phyloP scores from a whole-genome alignment of 331 rosid species.

The Quercus lobata region DNA sequence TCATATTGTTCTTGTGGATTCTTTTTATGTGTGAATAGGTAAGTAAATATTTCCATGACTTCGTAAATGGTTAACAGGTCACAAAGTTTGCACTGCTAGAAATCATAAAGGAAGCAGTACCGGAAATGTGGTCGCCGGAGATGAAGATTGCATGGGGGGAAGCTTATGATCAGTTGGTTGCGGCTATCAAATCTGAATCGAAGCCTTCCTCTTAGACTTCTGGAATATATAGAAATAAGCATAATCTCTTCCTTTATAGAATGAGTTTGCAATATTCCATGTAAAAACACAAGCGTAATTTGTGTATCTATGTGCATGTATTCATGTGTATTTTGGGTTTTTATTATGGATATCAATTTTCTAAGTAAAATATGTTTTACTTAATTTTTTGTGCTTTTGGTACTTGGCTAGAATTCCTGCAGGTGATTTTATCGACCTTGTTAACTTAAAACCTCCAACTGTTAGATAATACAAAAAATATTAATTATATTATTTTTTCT shows the following conservation, averaged over 20 bases:
- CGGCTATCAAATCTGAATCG: slow-evolving; percentile 78
- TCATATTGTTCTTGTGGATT: too few relatives aligned
- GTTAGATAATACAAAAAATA: too few relatives aligned
- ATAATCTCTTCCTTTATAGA: background rate
- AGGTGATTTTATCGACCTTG: too few relatives aligned
- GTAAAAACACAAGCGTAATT: background rate
- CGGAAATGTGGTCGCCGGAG: slow-evolving; percentile 79
- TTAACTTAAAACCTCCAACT: too few relatives aligned
- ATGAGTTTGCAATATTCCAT: background rate
- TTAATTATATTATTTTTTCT: too few relatives aligned
- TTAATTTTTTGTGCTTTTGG: too few relatives aligned
- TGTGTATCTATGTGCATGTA: too few relatives aligned
- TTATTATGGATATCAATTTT: too few relatives aligned
- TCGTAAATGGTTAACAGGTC: slow-evolving; percentile 33
- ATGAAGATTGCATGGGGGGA: slow-evolving; percentile 79
- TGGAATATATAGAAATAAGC: background rate
- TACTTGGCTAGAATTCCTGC: too few relatives aligned
- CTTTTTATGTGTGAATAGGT: background rate
- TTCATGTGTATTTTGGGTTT: too few relatives aligned
- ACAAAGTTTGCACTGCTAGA: slow-evolving; percentile 65
- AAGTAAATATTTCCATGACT: too few relatives aligned
- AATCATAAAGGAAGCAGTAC: slow-evolving; percentile 65
- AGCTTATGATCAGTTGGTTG: slow-evolving; percentile 76
- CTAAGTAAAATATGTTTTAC: too few relatives aligned
- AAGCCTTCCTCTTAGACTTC: slow-evolving; percentile 37